These are phyloP conservation scores for Meredithiella fracta DNA, from an alignment of 2,329 filamentous ascomycete genomes.

Conservation along the genomic window DNA sequence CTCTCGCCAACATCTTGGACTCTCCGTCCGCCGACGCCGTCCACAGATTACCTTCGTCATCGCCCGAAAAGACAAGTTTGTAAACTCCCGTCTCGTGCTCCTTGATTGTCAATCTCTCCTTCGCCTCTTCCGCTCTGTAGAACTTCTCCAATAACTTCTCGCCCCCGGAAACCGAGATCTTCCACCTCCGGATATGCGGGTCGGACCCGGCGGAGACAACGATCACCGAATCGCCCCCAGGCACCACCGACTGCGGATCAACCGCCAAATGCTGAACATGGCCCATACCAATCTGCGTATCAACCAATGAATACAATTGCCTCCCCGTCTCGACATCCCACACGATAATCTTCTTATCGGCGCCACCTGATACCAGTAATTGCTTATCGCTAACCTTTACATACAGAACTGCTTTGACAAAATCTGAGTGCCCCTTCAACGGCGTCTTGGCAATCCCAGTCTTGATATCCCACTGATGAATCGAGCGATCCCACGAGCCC, in stretches of 20 bases:
- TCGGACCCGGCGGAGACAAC: slow-evolving; percentile 71
- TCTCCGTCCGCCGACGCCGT: slow-evolving; percentile 86
- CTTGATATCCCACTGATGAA: slow-evolving; percentile 68
- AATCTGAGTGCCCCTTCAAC: slow-evolving; percentile 70
- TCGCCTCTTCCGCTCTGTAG: slow-evolving; percentile 25
- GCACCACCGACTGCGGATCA: slow-evolving; percentile 45
- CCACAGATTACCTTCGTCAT: slow-evolving; percentile 61
- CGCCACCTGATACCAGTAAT: slow-evolving; percentile 55
- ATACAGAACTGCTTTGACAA: slow-evolving; percentile 67
- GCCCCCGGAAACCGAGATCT: slow-evolving; percentile 34
- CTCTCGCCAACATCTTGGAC: slow-evolving; percentile 59
- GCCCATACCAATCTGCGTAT: slow-evolving; percentile 52
- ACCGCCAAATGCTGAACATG: slow-evolving; percentile 65
- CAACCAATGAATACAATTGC: slow-evolving; percentile 61
- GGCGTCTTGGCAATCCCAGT: slow-evolving; percentile 33
- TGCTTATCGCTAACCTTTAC: slow-evolving; percentile 44
- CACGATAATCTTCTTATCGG: slow-evolving; percentile 66
- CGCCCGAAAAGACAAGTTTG: slow-evolving; percentile 52
- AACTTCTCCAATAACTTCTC: slow-evolving; percentile 37
- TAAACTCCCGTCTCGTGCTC: slow-evolving; percentile 89
- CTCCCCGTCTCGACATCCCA: slow-evolving; percentile 59
- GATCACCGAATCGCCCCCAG: slow-evolving; percentile 27
- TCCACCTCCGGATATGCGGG: slow-evolving; percentile 65
- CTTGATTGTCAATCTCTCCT: slow-evolving; percentile 38
- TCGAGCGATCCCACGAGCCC: slow-evolving; percentile 83